Base-by-base conservation (phyloP, 1,284 basidiomycete species). In the Sparassis latifolia region DNA sequence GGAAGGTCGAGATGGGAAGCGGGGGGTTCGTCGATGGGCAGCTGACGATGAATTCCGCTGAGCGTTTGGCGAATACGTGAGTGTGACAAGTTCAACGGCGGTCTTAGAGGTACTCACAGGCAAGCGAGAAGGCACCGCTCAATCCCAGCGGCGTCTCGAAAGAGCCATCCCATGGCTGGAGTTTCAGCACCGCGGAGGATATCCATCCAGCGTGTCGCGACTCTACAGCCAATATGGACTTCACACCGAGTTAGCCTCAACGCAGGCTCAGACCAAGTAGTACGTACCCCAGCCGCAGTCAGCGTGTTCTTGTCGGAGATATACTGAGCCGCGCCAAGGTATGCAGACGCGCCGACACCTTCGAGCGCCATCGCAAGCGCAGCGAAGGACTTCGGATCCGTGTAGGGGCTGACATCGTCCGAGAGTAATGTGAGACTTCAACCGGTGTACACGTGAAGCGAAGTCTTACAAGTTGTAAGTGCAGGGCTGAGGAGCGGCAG, bases 281-380 rank as follows among this genome's bases (percentile, higher is more conserved):
- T 7, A 53, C 60, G 50, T 46, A 63, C 62, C 6, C 47, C 69
- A 4, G 72, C 69, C n/a, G 63, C 61, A 5, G 65, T 65, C 28
- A 71, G 51, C 47, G 64, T 62, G n/a, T 55, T 64, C 55, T 65
- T 62, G 57, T 75, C 68, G 30, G 60, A 52, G 50, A 84, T 69
- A 57, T 71, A 69, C 33, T 67, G 63, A 3, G 77, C 68, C 2
- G 76, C 75, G 20, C 82, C 82, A 48, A 74, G 71, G 62, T 82
- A 85, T 3, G 78, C 80, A 10, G 67, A 66, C 28, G 54, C 69
- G n/a, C 76, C 77, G 44, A 85, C 74, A 28, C 72, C 76, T 63
- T 86, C 82, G n/a, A 88, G 64, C 5, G 78, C 70, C 55, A 72
- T 71, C 28, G 79, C 73, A 33, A 78, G 66, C 10, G 72, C 70